A percentile compares a stretch with the other conserved stretches of the same genome.
phyloP scores from a whole-genome alignment of 495 filamentous ascomycete genomes.

The Penicillium tannophilum region DNA sequence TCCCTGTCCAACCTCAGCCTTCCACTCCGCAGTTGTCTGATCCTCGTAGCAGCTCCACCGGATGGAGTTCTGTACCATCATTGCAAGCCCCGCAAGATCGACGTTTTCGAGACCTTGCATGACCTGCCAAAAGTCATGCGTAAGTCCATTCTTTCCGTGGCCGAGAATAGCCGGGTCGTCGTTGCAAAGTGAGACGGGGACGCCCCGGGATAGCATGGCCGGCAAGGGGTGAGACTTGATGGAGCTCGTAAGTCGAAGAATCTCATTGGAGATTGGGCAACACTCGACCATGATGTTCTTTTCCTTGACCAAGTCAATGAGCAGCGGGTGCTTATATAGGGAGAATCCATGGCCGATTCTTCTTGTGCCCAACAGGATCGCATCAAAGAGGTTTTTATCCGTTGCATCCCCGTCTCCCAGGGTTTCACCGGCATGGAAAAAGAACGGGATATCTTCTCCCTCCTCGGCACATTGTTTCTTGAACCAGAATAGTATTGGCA shows the following conservation, averaged over 20 bases:
- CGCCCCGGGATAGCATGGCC: slow-evolving; percentile 80
- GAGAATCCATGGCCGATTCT: slow-evolving; percentile 88
- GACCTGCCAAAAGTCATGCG: slow-evolving; percentile 90
- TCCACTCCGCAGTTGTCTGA: slow-evolving; percentile 67
- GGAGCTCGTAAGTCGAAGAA: slow-evolving; percentile 73
- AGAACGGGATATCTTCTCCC: slow-evolving; percentile 86
- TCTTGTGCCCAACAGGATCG: slow-evolving; percentile 80
- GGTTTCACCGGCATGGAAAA: slow-evolving; percentile 90
- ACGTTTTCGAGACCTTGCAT: slow-evolving; percentile 85
- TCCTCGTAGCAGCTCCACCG: slow-evolving; percentile 89
- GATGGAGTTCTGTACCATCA: slow-evolving; percentile 89
- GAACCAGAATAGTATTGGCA: slow-evolving; percentile 91
- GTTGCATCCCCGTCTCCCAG: slow-evolving; percentile 74
- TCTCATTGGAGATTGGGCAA: slow-evolving; percentile 84
- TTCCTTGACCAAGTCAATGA: slow-evolving; percentile 84
- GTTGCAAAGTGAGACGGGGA: slow-evolving; percentile 66
- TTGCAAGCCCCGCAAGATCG: slow-evolving; percentile 68
- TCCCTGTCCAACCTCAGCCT: slow-evolving; percentile 68
- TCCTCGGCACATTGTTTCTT: slow-evolving; percentile 77
- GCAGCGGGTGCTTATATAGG: slow-evolving; percentile 86
- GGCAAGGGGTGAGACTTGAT: slow-evolving; percentile 82
- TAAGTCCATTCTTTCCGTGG: slow-evolving; percentile 73
- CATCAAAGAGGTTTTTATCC: slow-evolving; percentile 89
- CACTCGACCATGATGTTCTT: slow-evolving; percentile 85
- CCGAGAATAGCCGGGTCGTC: slow-evolving; percentile 85